These are phyloP conservation scores for Cyclocybe aegerita DNA, from an alignment of 768 basidiomycete genomes.

Conservation along the genomic window DNA sequence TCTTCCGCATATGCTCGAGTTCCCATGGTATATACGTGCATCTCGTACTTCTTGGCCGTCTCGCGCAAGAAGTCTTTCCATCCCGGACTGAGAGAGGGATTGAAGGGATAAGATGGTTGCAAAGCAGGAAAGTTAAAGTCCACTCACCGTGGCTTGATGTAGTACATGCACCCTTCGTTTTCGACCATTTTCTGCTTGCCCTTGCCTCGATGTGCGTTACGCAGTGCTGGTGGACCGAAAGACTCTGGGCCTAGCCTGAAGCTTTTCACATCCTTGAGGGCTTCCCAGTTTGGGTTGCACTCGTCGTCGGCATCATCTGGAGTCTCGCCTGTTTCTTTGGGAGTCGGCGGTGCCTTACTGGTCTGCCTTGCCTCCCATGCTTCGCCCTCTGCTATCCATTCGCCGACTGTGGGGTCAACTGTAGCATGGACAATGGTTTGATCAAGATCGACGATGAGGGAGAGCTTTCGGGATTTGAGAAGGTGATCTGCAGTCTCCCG, in stretches of 20 bases:
- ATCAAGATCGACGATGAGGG: slow-evolving; percentile 97
- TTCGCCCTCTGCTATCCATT: slow-evolving; percentile 90
- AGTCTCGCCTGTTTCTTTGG: slow-evolving; percentile 25
- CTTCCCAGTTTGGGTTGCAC: slow-evolving; percentile 92
- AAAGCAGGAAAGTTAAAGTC: slow-evolving; percentile 3
- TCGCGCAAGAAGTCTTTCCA: slow-evolving; percentile 73
- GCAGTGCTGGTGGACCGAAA: slow-evolving; percentile 41
- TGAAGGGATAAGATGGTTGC: slow-evolving; percentile 6
- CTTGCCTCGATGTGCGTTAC: slow-evolving; percentile 40
- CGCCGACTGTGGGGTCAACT: slow-evolving; percentile 96
- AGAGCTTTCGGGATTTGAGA: slow-evolving; percentile 73
- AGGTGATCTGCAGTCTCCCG: slow-evolving; percentile 79
- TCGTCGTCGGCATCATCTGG: slow-evolving; percentile 53
- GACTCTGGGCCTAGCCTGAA: slow-evolving; percentile 88
- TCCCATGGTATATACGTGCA: slow-evolving; percentile 99
- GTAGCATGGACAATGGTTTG: slow-evolving; percentile 99
- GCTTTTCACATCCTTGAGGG: slow-evolving; percentile 85
- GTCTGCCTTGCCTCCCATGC: slow-evolving; percentile 70
- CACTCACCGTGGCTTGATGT: slow-evolving; percentile 92
- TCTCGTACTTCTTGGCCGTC: slow-evolving; percentile 83
- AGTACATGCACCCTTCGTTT: slow-evolving; percentile 90
- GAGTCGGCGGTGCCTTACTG: slow-evolving; percentile 32
- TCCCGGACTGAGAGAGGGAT: slow-evolving; percentile 58
- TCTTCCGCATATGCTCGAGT: slow-evolving; percentile 95
- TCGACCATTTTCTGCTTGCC: slow-evolving; percentile 67